Conservation (phyloP, 768 basidiomycete genomes). For the Lactarius trivialis region DNA sequence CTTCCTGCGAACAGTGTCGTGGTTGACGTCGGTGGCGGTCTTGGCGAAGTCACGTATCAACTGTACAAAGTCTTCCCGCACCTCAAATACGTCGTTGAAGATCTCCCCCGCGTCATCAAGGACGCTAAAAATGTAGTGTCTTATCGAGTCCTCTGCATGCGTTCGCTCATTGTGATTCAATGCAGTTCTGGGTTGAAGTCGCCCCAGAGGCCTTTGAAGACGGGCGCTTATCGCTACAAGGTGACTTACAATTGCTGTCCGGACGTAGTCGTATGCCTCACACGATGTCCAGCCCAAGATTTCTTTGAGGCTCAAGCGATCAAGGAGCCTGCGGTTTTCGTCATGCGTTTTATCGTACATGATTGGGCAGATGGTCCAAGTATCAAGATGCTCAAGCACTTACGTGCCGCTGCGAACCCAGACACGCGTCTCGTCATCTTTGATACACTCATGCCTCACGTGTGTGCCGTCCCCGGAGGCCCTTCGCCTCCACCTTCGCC, state of each 20-base stretch:
- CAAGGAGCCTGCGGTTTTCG: constrained; percentile 24
- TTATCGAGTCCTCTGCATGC: too few species aligned
- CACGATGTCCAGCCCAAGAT: constrained; percentile 5
- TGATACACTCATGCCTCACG: constrained; percentile 23
- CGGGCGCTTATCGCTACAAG: constrained; percentile 8
- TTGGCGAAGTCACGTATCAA: too few species aligned
- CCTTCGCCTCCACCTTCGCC: constrained; percentile 8
- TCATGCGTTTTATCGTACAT: constrained; percentile 26
- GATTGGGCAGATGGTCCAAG: constrained; percentile 25
- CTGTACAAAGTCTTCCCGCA: too few species aligned
- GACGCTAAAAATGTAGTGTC: neutral
- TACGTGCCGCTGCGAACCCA: constrained; percentile 24
- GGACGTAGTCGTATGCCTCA: neutral
- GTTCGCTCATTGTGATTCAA: neutral
- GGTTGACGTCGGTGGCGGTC: constrained; percentile 39
- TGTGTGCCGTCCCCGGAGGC: constrained; percentile 3
- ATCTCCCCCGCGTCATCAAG: too few species aligned
- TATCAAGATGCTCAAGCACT: constrained; percentile 20
- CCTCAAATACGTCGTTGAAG: too few species aligned
- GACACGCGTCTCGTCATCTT: constrained; percentile 25
- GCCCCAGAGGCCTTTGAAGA: neutral
- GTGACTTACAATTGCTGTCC: neutral
- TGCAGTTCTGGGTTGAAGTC: constrained; percentile 6
- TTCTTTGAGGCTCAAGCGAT: constrained; percentile 25
- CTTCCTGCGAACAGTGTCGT: constrained; percentile 29